phyloP scores from a whole-genome alignment of 768 basidiomycete genomes.

The Termitomyces sp. region DNA sequence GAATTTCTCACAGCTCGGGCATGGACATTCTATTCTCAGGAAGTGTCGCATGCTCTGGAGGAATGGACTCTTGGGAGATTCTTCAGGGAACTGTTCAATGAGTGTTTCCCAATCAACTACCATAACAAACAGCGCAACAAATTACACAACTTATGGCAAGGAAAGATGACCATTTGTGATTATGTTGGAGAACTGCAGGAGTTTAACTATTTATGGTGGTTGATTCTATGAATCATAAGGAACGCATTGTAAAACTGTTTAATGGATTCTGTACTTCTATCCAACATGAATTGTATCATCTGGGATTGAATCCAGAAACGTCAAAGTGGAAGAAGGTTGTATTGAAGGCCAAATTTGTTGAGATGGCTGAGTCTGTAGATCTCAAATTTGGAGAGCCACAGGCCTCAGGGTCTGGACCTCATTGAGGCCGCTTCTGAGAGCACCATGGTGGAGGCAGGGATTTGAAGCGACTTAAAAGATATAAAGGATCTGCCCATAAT shows the following conservation, averaged over 20 bases:
- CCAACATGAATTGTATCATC: constrained; percentile 23
- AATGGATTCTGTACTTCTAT: constrained; percentile 23
- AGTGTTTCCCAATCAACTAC: constrained; percentile 15
- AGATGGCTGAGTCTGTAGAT: constrained; percentile 17
- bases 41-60: background rate
- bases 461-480: too few species aligned
- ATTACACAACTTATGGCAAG: constrained; percentile 21
- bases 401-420: too few species aligned
- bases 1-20: background rate
- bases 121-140: constrained; percentile 19
- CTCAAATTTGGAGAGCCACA: background rate
- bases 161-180: constrained; percentile 18
- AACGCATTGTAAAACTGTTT: constrained; percentile 31
- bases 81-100: background rate
- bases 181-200: constrained; percentile 28
- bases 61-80: background rate
- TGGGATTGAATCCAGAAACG: constrained; percentile 22
- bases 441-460: background rate
- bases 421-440: background rate
- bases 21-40: background rate
- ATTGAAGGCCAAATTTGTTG: constrained; percentile 21
- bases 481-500: too few species aligned
- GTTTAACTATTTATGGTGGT: constrained; percentile 25
- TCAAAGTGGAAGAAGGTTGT: constrained; percentile 22
- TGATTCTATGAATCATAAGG: constrained; percentile 18